Conservation (phyloP, 2,329 filamentous ascomycete genomes). For the Neofusicoccum kwambonambiense region DNA sequence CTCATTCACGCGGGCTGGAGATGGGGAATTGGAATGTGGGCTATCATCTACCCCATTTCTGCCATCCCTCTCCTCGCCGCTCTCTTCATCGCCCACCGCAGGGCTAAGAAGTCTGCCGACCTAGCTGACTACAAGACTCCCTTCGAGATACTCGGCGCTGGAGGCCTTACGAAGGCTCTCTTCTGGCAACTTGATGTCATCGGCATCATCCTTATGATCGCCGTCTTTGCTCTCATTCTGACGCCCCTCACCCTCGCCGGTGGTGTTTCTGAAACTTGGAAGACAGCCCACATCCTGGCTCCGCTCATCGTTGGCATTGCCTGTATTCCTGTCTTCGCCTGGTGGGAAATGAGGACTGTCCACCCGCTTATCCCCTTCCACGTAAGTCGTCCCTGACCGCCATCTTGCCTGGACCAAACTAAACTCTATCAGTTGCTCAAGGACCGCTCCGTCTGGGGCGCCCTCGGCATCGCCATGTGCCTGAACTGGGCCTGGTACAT, state of each 20-base stretch:
- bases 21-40: slow-evolving; percentile 63
- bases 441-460: slow-evolving; percentile 64
- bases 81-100: slow-evolving; percentile 51
- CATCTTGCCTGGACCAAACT: too few species aligned
- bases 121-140: slow-evolving; percentile 47
- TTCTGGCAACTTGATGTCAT: slow-evolving; percentile 58
- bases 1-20: slow-evolving; percentile 54
- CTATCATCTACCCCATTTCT: slow-evolving; percentile 59
- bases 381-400: slow-evolving; percentile 26
- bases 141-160: slow-evolving; percentile 42
- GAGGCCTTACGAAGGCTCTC: slow-evolving; percentile 42
- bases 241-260: slow-evolving; percentile 57
- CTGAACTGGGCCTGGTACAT: slow-evolving; percentile 52
- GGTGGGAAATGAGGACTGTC: slow-evolving; percentile 54
- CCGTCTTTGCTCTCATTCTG: slow-evolving; percentile 49
- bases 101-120: slow-evolving; percentile 53
- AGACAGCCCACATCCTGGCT: slow-evolving; percentile 50
- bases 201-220: slow-evolving; percentile 49
- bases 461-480: slow-evolving; percentile 52
- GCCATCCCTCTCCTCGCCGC: slow-evolving; percentile 56
- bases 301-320: slow-evolving; percentile 53
- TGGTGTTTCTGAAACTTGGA: slow-evolving; percentile 50
- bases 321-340: slow-evolving; percentile 50
- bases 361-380: slow-evolving; percentile 60
- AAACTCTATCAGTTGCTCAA: slow-evolving; percentile 48